phyloP scores from a whole-genome alignment of 2,329 filamentous ascomycete species.

The Colletotrichum scovillei region DNA sequence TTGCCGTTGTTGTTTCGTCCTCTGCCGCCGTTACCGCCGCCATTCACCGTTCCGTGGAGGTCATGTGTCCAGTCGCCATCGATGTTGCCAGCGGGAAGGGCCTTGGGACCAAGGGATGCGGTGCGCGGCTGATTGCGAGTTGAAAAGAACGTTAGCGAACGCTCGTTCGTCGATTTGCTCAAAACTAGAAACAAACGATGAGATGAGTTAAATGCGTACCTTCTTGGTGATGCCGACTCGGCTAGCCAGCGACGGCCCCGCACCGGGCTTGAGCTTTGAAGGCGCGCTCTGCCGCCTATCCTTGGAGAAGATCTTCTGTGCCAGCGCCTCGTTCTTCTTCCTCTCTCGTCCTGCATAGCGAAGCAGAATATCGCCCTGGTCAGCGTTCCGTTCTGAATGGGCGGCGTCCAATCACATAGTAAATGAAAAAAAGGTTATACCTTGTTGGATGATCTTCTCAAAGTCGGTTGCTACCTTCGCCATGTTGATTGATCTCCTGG shows the following conservation, averaged over 20 bases:
- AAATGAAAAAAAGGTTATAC: conserved; percentile 45
- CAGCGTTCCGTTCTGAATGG: conserved; percentile 1
- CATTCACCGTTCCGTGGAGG: conserved; percentile 64
- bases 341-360: conserved; percentile 67
- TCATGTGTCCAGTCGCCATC: conserved; percentile 79
- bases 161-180: not conserved
- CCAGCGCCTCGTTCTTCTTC: conserved; percentile 78
- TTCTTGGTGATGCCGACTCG: conserved; percentile 83
- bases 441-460: conserved; percentile 66
- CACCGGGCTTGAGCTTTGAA: conserved; percentile 55
- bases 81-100: conserved; percentile 63
- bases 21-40: conserved; percentile 38
- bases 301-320: conserved; percentile 75
- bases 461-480: conserved; percentile 60
- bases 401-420: not conserved
- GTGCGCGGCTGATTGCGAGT: conserved; percentile 41
- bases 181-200: not conserved
- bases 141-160: conserved; percentile 35
- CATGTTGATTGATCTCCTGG: conserved; percentile 44
- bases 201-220: conserved; percentile 53
- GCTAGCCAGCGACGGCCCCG: conserved; percentile 72
- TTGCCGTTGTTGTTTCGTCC: conserved; percentile 37
- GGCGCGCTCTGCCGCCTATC: conserved; percentile 70
- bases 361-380: conserved; percentile 4
- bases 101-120: conserved; percentile 45